Evolutionary conservation across 1,284 basidiomycete genomes (phyloP), one percentile per base, ranked within the genome.

Genomic region (Sanghuangporus weigelae): DNA sequence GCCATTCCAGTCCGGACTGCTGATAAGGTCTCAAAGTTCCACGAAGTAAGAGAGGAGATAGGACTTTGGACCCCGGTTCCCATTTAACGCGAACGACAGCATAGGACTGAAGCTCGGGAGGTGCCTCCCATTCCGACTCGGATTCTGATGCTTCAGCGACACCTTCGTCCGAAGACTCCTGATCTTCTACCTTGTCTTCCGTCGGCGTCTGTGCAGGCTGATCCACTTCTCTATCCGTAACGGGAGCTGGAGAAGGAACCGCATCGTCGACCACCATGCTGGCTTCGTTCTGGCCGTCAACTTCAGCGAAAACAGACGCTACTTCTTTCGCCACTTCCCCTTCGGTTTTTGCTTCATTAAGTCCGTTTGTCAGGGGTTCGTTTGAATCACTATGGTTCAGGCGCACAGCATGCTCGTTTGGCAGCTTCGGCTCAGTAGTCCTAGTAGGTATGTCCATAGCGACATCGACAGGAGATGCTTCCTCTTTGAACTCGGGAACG

Each of bases 11-110:
- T 0, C 96, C 96, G 12, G 90, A 85, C 68, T 96, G 93, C 72
- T 99, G 96, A 72, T 99, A 99, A 1, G 95, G 95, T 19, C 96
- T 88, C 44, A 99, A 80, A 2, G 85, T 85, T 0, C 95, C 96
- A 12, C 96, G 88, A 1, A 98, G 80, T 7, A 98, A 79, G 60
- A 93, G 83, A 0, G 96, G 95, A 10, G 88, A 84, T 48, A 81
- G 85, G 46, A 96, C 77, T 71, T 83, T 82, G 59, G 76, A 69
- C 59, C 83, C 75, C 6, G 81, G 73, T 64, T 86, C 78, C 84
- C 87, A 88, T 23, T 86, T 79, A 3, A 90, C 82, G 1, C 83
- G 84, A 1, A 86, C 82, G 31, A 89, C 86, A 12, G 88, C 85
- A 66, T 84, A 91, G 0, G 84, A 81, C 58, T 79, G 81, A 39